Percentiles rank a stretch among this genome's conserved stretches.
These are phyloP conservation scores for Camillea tinctor DNA, from an alignment of 2,329 filamentous ascomycete species.

Conservation along the genomic window DNA sequence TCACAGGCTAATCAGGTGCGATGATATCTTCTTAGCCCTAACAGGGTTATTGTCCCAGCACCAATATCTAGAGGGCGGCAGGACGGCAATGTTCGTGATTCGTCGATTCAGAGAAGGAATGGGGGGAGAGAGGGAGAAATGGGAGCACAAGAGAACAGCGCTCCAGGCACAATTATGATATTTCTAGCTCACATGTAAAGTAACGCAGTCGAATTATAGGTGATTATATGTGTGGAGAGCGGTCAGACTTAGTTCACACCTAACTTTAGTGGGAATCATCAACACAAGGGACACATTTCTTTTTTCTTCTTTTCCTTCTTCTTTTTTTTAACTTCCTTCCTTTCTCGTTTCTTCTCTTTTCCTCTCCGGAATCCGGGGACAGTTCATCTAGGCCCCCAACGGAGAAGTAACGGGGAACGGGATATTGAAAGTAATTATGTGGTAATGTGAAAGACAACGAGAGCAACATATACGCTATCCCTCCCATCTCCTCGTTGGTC, in stretches of 20 bases:
- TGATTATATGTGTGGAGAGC: neutral
- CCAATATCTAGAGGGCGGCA: neutral
- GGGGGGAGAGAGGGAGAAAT: neutral
- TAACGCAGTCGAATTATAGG: neutral
- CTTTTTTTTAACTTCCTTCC: no score
- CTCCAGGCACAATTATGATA: neutral
- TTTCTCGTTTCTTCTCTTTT: neutral
- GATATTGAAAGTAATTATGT: neutral
- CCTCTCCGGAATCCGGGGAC: neutral
- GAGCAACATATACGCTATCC: neutral
- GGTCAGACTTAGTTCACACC: neutral
- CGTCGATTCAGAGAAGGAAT: neutral
- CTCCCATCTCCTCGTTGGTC: neutral
- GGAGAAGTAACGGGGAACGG: neutral
- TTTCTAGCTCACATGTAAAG: neutral
- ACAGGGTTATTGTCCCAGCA: neutral
- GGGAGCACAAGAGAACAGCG: neutral
- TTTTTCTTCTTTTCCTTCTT: no score
- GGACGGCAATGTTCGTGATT: neutral
- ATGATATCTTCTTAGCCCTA: neutral
- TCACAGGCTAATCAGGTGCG: neutral
- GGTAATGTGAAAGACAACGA: neutral
- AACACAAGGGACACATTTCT: neutral
- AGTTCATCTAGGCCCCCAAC: neutral
- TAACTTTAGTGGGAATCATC: neutral